Conservation (phyloP, 73 alveolate genomes). For the Uronychia setigera region DNA sequence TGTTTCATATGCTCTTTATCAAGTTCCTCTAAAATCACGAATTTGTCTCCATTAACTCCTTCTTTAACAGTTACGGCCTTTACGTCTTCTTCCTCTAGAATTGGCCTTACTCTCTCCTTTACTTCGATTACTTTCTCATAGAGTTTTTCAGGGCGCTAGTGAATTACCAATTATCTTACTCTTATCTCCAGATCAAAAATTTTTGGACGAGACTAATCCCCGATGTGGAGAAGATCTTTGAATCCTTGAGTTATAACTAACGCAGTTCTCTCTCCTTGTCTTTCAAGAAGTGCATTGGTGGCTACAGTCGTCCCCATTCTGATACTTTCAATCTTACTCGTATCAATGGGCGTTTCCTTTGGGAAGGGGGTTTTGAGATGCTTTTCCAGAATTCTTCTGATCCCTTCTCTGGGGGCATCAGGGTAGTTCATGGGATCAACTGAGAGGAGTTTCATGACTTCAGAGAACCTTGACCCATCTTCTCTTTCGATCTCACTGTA, state of each 20-base stretch:
- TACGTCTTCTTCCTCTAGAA: slow-evolving; percentile 25
- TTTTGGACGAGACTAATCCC: slow-evolving; percentile 81
- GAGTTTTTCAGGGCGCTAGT: slow-evolving; percentile 60
- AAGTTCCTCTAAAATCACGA: slow-evolving; percentile 36
- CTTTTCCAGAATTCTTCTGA: slow-evolving; percentile 63
- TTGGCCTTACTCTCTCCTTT: slow-evolving; percentile 73
- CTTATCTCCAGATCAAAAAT: slow-evolving; percentile 72
- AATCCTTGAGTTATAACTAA: slow-evolving; percentile 83
- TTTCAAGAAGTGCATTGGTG: slow-evolving; percentile 92
- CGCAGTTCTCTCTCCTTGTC: slow-evolving; percentile 84
- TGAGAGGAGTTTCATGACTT: slow-evolving; percentile 66
- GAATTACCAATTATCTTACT: background rate
- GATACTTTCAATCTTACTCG: slow-evolving; percentile 51
- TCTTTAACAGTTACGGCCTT: slow-evolving; percentile 5
- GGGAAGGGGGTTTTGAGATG: slow-evolving; percentile 20
- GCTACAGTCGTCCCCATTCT: slow-evolving; percentile 95
- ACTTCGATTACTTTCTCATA: slow-evolving; percentile 81
- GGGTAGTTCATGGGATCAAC: slow-evolving; percentile 71
- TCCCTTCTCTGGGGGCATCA: slow-evolving; percentile 91
- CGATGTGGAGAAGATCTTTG: slow-evolving; percentile 78
- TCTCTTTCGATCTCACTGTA: slow-evolving; percentile 54
- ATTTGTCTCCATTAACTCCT: slow-evolving; percentile 72
- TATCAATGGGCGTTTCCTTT: slow-evolving; percentile 47
- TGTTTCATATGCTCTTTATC: slow-evolving; percentile 51
- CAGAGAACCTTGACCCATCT: slow-evolving; percentile 8